Evolutionary conservation across 176 grass and related monocot genomes (phyloP).

Genomic region (Hordeum vulgare): MorexV3_pseudomolecules_assembly NC_058524.1:19052148-19052647

Average conservation of each 20-base stretch:
- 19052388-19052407: slow-evolving; percentile 24
- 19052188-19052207: not conserved
- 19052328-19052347: not conserved
- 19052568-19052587: slow-evolving; percentile 12
- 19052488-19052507: slow-evolving; percentile 33
- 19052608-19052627: slow-evolving; percentile 48
- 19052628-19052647: slow-evolving; percentile 29
- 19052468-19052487: slow-evolving; percentile 31
- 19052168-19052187: not conserved
- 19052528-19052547: slow-evolving; percentile 28
- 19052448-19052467: slow-evolving; percentile 25
- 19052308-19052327: not conserved
- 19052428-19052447: slow-evolving; percentile 1
- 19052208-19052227: not conserved
- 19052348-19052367: not conserved
- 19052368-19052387: not conserved
- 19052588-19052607: slow-evolving; percentile 50
- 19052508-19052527: slow-evolving; percentile 46
- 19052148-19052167: not conserved
- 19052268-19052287: not conserved
- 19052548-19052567: slow-evolving; percentile 18
- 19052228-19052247: not conserved
- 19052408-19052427: slow-evolving; percentile 28
- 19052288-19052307: not conserved
- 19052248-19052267: not conserved